phyloP scores from a whole-genome alignment of 169 alveolate species.

The Eimeria nieschulzi region DNA sequence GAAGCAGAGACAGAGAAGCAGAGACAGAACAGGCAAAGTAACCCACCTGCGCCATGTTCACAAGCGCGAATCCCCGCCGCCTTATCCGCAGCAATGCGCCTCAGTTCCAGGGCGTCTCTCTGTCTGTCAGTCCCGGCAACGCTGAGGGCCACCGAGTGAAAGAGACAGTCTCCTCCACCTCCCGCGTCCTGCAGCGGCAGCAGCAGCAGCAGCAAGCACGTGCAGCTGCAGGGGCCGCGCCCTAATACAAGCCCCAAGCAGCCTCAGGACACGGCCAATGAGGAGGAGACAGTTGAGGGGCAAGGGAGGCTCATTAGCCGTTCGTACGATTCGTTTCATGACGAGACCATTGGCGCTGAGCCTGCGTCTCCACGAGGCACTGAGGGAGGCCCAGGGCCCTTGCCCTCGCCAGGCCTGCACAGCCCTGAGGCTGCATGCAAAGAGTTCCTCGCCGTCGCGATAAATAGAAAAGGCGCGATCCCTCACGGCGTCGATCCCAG shows the following conservation, averaged over 20 bases:
- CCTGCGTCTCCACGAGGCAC: too few species aligned
- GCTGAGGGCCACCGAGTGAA: slow-evolving; percentile 14
- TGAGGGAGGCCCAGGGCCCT: too few species aligned
- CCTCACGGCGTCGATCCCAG: too few species aligned
- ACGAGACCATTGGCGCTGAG: too few species aligned
- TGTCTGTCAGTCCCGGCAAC: not conserved
- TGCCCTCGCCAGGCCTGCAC: too few species aligned
- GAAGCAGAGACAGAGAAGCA: not conserved
- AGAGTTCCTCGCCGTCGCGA: too few species aligned
- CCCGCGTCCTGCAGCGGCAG: slow-evolving; percentile 50
- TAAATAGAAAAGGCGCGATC: too few species aligned
- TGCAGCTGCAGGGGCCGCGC: not conserved
- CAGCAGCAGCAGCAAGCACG: not conserved
- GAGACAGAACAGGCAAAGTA: not conserved
- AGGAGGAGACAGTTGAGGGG: too few species aligned
- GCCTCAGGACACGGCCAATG: too few species aligned
- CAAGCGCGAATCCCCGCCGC: not conserved
- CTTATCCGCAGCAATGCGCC: not conserved
- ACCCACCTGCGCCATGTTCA: not conserved
- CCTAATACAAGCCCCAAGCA: not conserved
- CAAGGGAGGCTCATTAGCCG: too few species aligned
- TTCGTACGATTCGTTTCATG: too few species aligned
- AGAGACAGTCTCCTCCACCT: slow-evolving; percentile 34
- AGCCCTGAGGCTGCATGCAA: too few species aligned
- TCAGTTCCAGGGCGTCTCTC: not conserved